phyloP scores from a whole-genome alignment of 805 yeast genomes.

The Wickerhamiella kurtzmanii region DNA sequence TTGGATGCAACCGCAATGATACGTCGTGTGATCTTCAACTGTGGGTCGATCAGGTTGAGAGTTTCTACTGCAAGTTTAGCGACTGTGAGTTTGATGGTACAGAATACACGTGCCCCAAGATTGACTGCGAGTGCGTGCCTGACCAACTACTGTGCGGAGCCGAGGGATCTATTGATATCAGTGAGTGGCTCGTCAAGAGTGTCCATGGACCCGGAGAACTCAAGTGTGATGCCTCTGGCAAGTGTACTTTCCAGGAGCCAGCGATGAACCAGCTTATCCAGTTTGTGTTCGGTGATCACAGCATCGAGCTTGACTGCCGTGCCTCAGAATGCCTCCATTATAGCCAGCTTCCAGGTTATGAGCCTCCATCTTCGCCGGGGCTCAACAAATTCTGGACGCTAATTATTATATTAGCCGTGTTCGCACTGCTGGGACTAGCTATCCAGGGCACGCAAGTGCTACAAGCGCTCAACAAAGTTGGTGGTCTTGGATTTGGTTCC shows the following conservation, averaged over 20 bases:
- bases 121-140: slow-evolving; percentile 81
- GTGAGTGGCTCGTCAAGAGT: slow-evolving; percentile 81
- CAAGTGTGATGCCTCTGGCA: slow-evolving; percentile 49
- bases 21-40: slow-evolving; percentile 77
- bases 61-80: slow-evolving; percentile 75
- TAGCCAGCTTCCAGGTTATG: slow-evolving; percentile 86
- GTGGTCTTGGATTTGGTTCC: not conserved
- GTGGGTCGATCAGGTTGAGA: slow-evolving; percentile 85
- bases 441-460: slow-evolving; percentile 4
- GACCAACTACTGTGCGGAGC: slow-evolving; percentile 91
- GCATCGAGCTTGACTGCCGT: slow-evolving; percentile 63
- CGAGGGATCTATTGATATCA: slow-evolving; percentile 83
- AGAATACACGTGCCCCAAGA: slow-evolving; percentile 61
- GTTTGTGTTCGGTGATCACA: slow-evolving; percentile 89
- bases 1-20: slow-evolving; percentile 62
- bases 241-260: slow-evolving; percentile 82
- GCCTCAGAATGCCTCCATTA: slow-evolving; percentile 89
- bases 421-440: slow-evolving; percentile 11
- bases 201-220: slow-evolving; percentile 91
- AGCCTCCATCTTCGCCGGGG: slow-evolving; percentile 39
- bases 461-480: not conserved
- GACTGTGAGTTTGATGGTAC: slow-evolving; percentile 59
- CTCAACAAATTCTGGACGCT: slow-evolving; percentile 17
- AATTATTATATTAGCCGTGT: slow-evolving; percentile 17
- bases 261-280: slow-evolving; percentile 86